These are phyloP conservation scores for Rubia peregrina DNA, from an alignment of 305 asterid genomes.

Conservation along the genomic window DNA sequence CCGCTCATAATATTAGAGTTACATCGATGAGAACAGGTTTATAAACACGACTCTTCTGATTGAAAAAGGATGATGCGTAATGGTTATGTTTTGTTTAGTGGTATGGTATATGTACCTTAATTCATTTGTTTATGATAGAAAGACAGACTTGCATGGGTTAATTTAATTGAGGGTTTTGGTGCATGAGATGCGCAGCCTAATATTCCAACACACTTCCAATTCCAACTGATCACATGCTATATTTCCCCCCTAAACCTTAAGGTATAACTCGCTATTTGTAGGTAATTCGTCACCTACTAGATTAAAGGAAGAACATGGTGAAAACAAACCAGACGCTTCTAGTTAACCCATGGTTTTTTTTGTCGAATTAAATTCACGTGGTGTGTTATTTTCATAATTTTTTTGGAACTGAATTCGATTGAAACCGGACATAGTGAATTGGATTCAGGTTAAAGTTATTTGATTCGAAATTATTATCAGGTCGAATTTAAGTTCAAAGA, in stretches of 20 bases:
- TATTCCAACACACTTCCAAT: background rate
- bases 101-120: background rate
- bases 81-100: background rate
- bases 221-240: constrained; percentile 4
- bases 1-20: no score
- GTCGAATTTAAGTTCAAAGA: no score
- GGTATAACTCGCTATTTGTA: background rate
- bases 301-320: background rate
- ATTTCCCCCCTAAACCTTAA: background rate
- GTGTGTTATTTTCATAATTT: no score
- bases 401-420: no score
- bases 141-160: background rate
- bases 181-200: background rate
- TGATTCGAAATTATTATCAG: no score
- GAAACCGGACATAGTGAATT: no score
- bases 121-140: background rate
- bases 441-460: no score
- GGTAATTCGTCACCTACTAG: background rate
- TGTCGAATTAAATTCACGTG: no score
- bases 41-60: no score
- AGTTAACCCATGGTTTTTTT: no score
- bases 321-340: background rate
- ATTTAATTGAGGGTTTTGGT: background rate
- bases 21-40: no score
- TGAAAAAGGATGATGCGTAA: no score